A percentile compares a stretch with the other conserved stretches of the same genome.
Conservation (phyloP, 2,329 filamentous ascomycete species). For the Colletotrichum musicola region DNA sequence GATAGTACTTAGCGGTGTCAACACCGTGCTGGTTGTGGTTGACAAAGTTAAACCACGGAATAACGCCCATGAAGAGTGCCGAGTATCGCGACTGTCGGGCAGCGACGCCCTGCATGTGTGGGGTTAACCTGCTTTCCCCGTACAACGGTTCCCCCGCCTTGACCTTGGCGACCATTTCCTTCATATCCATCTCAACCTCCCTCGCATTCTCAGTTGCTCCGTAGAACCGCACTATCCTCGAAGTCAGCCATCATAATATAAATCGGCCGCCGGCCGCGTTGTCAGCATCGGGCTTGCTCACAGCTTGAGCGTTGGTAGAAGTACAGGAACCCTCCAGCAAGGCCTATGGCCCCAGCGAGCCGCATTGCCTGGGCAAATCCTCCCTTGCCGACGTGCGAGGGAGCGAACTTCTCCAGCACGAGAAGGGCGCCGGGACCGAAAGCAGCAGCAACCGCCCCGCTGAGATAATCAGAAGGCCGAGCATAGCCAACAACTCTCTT, state of each 20-base stretch:
- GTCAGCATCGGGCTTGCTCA: conserved; percentile 61
- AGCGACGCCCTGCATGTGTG: conserved; percentile 94
- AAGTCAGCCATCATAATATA: background rate
- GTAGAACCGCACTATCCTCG: conserved; percentile 85
- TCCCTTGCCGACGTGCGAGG: conserved; percentile 85
- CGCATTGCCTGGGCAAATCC: conserved; percentile 89
- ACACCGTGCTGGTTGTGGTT: conserved; percentile 97
- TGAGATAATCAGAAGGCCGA: conserved; percentile 83
- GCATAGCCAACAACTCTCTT: conserved; percentile 91
- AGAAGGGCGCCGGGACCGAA: conserved; percentile 80
- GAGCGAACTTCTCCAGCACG: conserved; percentile 85
- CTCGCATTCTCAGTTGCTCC: conserved; percentile 92
- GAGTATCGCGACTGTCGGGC: conserved; percentile 93
- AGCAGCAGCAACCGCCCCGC: conserved; percentile 76
- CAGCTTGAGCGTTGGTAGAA: conserved; percentile 87
- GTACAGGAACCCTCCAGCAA: conserved; percentile 83
- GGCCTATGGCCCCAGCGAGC: conserved; percentile 77
- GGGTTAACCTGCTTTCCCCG: conserved; percentile 80
- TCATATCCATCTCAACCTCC: conserved; percentile 96
- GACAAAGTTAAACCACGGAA: conserved; percentile 99
- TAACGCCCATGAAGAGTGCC: conserved; percentile 82
- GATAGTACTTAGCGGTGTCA: conserved; percentile 98
- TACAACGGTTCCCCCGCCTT: conserved; percentile 93
- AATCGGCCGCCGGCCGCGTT: background rate
- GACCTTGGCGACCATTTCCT: conserved; percentile 96